These are phyloP conservation scores for Aspergillus brunneoviolaceus DNA, from an alignment of 2,329 filamentous ascomycete species.

Conservation along the genomic window DNA sequence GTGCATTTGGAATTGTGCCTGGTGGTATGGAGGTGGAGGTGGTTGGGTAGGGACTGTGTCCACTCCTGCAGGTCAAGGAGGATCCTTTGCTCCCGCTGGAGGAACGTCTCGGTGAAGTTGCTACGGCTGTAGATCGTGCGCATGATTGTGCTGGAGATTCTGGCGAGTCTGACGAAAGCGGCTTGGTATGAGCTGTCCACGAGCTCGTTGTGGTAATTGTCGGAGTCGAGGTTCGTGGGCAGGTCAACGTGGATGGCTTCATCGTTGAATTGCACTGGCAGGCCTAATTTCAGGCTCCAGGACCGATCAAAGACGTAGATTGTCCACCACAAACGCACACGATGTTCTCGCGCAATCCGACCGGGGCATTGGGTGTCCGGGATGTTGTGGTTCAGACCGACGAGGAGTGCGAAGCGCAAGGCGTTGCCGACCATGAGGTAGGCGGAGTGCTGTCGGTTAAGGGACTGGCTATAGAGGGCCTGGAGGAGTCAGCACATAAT, in stretches of 20 bases:
- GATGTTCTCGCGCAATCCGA: constrained; percentile 34
- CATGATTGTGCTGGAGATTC: constrained; percentile 26
- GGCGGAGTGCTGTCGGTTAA: constrained; percentile 29
- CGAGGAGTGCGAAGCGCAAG: constrained; percentile 38
- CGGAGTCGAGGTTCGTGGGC: constrained; percentile 21
- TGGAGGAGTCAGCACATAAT: not conserved
- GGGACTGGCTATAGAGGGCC: constrained; percentile 27
- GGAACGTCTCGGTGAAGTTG: constrained; percentile 27
- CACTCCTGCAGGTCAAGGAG: constrained; percentile 32
- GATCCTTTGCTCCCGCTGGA: constrained; percentile 35
- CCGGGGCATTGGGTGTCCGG: constrained; percentile 25
- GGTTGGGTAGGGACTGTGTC: constrained; percentile 29
- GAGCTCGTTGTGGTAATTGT: constrained; percentile 29
- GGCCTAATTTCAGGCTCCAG: constrained; percentile 47
- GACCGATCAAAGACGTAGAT: constrained; percentile 40
- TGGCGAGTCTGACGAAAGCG: constrained; percentile 31
- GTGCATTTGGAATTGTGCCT: constrained; percentile 21
- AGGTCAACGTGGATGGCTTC: constrained; percentile 41
- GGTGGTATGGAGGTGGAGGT: constrained; percentile 24
- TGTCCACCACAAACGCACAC: constrained; percentile 34
- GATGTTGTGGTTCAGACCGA: constrained; percentile 42
- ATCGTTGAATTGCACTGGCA: constrained; percentile 47
- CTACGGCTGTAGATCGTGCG: constrained; percentile 27
- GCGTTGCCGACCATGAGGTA: constrained; percentile 34
- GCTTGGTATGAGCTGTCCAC: constrained; percentile 28